Conservation (phyloP, 768 basidiomycete species). For the Lentinula guzmanii region DNA sequence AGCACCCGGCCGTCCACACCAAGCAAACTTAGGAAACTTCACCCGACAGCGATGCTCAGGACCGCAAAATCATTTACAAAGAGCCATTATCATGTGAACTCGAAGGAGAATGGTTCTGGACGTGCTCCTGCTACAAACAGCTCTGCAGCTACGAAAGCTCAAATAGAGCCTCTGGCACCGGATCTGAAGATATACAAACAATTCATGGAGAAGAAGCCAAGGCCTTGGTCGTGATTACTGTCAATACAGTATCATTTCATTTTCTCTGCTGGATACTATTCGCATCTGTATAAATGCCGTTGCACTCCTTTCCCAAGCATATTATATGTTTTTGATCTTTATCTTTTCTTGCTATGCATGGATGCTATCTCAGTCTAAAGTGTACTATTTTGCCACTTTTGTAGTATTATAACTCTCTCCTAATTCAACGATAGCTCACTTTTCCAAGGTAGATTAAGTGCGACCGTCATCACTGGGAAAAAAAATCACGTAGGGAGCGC, state of each 20-base stretch:
- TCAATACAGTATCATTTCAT: neutral
- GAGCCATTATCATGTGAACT: neutral
- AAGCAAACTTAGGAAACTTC: neutral
- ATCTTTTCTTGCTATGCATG: neutral
- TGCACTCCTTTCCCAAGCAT: no score
- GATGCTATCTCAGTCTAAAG: neutral
- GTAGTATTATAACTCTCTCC: no score
- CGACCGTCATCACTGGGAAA: no score
- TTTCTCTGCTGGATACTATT: no score
- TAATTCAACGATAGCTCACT: no score
- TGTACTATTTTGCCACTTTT: neutral
- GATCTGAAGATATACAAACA: conserved; percentile 3
- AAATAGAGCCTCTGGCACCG: neutral
- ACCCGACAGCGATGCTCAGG: neutral
- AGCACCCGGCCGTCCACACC: neutral
- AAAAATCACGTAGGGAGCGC: no score
- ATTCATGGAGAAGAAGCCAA: conserved; percentile 1
- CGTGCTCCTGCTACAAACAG: neutral
- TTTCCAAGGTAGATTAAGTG: no score
- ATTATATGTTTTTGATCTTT: neutral
- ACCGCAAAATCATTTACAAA: neutral
- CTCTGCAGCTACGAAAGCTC: neutral
- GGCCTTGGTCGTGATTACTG: neutral
- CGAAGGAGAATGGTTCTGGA: neutral
- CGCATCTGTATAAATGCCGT: no score